A percentile compares a stretch with the other conserved stretches of the same genome.
These are phyloP conservation scores for Xanthoparmelia taractica DNA, from an alignment of 495 filamentous ascomycete species.

Conservation along the genomic window DNA sequence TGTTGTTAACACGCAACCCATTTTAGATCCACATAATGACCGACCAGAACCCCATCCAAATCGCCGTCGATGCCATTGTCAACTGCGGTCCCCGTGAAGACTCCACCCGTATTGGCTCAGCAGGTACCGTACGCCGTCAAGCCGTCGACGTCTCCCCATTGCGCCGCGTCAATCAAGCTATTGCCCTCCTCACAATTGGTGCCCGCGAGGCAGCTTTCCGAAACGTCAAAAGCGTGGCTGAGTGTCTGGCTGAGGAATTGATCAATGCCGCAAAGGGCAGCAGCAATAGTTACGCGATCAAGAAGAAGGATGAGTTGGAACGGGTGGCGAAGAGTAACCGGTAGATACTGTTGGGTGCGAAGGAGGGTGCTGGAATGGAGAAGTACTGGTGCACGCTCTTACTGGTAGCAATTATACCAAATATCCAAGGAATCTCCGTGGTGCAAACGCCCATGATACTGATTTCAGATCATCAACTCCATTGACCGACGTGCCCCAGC, in stretches of 20 bases:
- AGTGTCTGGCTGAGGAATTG: slow-evolving; percentile 98
- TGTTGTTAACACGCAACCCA: background rate
- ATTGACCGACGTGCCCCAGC: background rate
- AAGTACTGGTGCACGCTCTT: background rate
- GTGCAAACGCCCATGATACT: background rate
- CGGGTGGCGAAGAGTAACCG: slow-evolving; percentile 99
- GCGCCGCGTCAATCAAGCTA: slow-evolving; percentile 98
- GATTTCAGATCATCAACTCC: background rate
- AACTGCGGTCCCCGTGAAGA: slow-evolving; percentile 99
- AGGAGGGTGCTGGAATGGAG: slow-evolving; percentile 2
- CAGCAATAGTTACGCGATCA: slow-evolving; percentile 99
- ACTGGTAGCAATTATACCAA: background rate
- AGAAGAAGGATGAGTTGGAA: slow-evolving; percentile 99
- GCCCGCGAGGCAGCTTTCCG: slow-evolving; percentile 96
- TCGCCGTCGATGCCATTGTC: slow-evolving; percentile 98
- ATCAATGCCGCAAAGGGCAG: slow-evolving; percentile 99
- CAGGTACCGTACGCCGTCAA: slow-evolving; percentile 98
- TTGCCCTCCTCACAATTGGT: slow-evolving; percentile 93
- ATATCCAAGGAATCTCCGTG: background rate
- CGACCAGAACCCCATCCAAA: slow-evolving; percentile 99
- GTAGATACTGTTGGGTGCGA: slow-evolving; percentile 42
- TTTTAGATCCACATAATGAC: slow-evolving; percentile 97
- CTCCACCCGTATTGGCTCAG: slow-evolving; percentile 97
- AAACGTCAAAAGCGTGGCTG: slow-evolving; percentile 96
- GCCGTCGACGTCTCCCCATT: slow-evolving; percentile 99